Evolutionary conservation across 2,329 filamentous ascomycete species (phyloP).

Genomic region (Apiospora kogelbergensis): DNA sequence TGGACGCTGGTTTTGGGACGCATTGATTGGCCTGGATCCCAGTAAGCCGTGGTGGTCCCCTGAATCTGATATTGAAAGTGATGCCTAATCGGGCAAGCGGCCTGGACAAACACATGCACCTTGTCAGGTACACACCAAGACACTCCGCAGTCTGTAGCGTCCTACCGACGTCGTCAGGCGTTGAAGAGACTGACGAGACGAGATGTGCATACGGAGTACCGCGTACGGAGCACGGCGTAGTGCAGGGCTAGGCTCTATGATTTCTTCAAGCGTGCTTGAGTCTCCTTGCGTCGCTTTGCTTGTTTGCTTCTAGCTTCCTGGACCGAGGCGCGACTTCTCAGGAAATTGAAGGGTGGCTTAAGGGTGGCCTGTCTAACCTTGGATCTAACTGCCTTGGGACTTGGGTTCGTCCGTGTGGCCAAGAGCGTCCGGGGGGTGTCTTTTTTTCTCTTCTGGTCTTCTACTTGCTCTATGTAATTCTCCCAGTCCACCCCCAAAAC

Average conservation of each 20-base stretch:
- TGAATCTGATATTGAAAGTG: conserved; percentile 4
- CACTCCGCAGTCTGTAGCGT: too few relatives aligned
- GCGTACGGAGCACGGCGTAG: neutral
- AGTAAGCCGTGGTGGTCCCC: neutral
- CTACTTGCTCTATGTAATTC: neutral
- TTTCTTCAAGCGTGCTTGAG: neutral
- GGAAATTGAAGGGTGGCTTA: conserved; percentile 8
- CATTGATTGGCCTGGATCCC: neutral
- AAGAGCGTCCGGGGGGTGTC: neutral
- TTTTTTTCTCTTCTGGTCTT: neutral
- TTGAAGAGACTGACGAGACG: neutral
- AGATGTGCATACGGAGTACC: neutral
- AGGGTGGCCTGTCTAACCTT: conserved; percentile 6
- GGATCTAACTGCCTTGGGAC: neutral
- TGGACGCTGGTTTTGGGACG: neutral
- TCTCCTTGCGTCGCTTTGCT: neutral
- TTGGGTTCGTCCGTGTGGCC: neutral
- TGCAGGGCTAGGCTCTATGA: conserved; percentile 1
- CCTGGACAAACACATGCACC: neutral
- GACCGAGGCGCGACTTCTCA: neutral
- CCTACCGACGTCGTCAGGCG: neutral
- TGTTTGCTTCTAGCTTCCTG: neutral
- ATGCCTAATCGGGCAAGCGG: neutral
- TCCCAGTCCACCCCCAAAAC: neutral
- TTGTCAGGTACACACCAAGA: too few relatives aligned